A percentile compares a stretch with the other conserved stretches of the same genome.
Conservation (phyloP, 306 rosid genomes). For the Hippophae gyantsensis region DNA sequence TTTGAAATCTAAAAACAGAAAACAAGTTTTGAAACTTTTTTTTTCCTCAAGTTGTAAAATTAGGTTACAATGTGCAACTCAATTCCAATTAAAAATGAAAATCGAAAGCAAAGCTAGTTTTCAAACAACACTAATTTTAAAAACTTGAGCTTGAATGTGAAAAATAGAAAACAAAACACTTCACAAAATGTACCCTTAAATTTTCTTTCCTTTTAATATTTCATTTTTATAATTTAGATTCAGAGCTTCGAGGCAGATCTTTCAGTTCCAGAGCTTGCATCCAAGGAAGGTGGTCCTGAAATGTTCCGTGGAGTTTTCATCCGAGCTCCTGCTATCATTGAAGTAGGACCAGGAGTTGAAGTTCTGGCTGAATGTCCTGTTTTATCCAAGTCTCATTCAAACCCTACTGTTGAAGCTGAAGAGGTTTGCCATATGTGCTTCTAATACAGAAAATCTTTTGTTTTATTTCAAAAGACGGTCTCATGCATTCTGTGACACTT, state of each 20-base stretch:
- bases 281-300: conserved; percentile 86
- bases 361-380: conserved; percentile 65
- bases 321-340: conserved; percentile 95
- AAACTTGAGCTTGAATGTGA: no score
- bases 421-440: conserved; percentile 38
- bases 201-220: not conserved
- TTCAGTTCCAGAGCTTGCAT: conserved; percentile 55
- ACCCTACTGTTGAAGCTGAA: conserved; percentile 29
- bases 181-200: not conserved
- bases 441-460: not conserved
- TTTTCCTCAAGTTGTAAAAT: no score
- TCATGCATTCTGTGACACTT: no score
- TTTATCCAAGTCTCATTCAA: conserved; percentile 28
- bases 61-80: no score
- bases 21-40: no score
- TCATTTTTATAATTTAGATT: conserved; percentile 32
- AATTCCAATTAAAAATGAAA: no score
- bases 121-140: no score
- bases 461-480: not conserved
- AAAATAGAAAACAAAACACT: no score
- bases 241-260: conserved; percentile 89
- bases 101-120: no score
- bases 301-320: conserved; percentile 81
- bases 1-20: no score
- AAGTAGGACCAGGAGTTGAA: conserved; percentile 81